Conservation (phyloP, 495 filamentous ascomycete species). For the Penicillium simplicissimum region DNA sequence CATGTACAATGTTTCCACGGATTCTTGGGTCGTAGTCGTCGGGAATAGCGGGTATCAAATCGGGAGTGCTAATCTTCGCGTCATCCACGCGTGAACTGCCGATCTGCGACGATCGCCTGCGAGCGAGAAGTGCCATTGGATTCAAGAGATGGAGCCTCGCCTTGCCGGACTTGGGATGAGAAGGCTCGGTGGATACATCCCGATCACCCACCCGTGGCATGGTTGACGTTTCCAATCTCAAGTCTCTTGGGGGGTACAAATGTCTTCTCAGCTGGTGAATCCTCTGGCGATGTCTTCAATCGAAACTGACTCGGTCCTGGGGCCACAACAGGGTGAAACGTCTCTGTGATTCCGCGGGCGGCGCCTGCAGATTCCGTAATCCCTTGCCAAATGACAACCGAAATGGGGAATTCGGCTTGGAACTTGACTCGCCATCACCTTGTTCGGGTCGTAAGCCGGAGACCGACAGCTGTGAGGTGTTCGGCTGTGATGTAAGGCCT, state of each 20-base stretch:
- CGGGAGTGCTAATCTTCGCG: conserved; percentile 47
- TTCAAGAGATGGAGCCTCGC: conserved; percentile 68
- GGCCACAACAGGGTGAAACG: conserved; percentile 32
- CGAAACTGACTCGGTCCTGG: conserved; percentile 35
- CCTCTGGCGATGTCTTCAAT: conserved; percentile 40
- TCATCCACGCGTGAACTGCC: conserved; percentile 45
- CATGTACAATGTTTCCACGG: conserved; percentile 79
- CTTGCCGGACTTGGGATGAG: conserved; percentile 50
- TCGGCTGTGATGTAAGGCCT: conserved; percentile 29
- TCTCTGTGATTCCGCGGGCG: conserved; percentile 27
- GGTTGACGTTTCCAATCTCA: conserved; percentile 24
- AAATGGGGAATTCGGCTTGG: conserved; percentile 41
- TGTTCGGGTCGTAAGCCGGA: conserved; percentile 26
- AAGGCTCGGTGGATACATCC: conserved; percentile 32
- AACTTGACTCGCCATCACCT: conserved; percentile 32
- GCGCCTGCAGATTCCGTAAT: conserved; percentile 23
- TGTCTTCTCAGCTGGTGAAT: conserved; percentile 31
- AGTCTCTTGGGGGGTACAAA: conserved; percentile 29
- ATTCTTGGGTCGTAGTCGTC: conserved; percentile 85
- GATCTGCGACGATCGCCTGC: conserved; percentile 56
- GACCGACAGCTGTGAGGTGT: conserved; percentile 32
- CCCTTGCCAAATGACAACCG: conserved; percentile 40
- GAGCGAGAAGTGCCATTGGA: conserved; percentile 64
- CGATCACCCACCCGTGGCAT: conserved; percentile 35
- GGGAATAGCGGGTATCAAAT: conserved; percentile 59